Evolutionary conservation across 2,329 filamentous ascomycete genomes (phyloP).

Genomic region (Reticulascus tulasneorum): DNA sequence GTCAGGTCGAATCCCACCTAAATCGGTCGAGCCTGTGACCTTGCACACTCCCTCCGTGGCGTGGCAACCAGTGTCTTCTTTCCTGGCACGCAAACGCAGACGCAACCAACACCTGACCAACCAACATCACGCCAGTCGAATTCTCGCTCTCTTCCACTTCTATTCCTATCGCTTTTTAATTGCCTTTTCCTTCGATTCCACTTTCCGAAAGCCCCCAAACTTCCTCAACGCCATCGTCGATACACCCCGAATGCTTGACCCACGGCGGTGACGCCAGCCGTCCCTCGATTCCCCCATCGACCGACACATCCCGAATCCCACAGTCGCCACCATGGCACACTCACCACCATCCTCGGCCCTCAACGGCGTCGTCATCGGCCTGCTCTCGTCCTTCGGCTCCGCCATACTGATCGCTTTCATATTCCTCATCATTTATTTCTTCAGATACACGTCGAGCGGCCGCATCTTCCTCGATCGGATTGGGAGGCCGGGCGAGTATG

Average conservation of each 20-base stretch:
- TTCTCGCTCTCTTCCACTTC: too few relatives aligned
- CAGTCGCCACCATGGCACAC: constrained; percentile 8
- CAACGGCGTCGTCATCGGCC: constrained; percentile 86
- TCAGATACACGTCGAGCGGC: constrained; percentile 82
- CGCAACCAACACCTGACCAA: neutral
- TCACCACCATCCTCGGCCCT: constrained; percentile 41
- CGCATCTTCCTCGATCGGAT: constrained; percentile 92
- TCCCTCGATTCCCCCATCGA: constrained; percentile 11
- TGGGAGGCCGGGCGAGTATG: constrained; percentile 90
- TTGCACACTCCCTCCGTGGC: too few relatives aligned
- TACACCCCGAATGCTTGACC: constrained; percentile 13
- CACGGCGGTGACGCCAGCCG: constrained; percentile 18
- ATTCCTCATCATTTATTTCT: constrained; percentile 83
- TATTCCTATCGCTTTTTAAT: too few relatives aligned
- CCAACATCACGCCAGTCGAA: neutral
- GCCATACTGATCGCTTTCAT: constrained; percentile 79
- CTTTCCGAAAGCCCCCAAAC: neutral
- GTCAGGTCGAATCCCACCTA: too few relatives aligned
- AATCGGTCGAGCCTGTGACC: too few relatives aligned
- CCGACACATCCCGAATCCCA: constrained; percentile 3
- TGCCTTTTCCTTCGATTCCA: neutral
- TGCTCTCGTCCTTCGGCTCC: constrained; percentile 90
- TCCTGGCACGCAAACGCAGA: neutral
- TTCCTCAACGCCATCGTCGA: constrained; percentile 5
- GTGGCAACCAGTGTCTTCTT: too few relatives aligned